Percentiles rank a stretch among this genome's conserved stretches.
Conservation (phyloP, 2,329 filamentous ascomycete species). For the Fusarium verticillioides region DNA sequence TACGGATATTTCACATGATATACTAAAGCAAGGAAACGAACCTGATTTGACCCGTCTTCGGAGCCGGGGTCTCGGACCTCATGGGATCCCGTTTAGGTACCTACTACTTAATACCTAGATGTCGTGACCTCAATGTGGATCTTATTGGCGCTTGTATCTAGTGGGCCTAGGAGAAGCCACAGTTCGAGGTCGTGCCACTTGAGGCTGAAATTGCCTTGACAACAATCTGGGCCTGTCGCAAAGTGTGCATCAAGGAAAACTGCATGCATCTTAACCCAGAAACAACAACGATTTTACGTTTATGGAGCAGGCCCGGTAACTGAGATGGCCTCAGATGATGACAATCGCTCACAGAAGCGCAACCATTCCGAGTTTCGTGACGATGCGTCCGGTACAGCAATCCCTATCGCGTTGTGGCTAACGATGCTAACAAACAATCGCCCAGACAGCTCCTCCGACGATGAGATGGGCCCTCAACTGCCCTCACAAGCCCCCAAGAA, state of each 20-base stretch:
- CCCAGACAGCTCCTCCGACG: slow-evolving; percentile 78
- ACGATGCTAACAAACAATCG: slow-evolving; percentile 14
- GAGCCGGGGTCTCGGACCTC: slow-evolving; percentile 32
- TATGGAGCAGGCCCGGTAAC: not conserved
- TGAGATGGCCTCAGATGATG: slow-evolving; percentile 47
- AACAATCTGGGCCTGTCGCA: slow-evolving; percentile 25
- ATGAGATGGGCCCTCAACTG: slow-evolving; percentile 93
- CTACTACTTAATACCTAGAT: not conserved
- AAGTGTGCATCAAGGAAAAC: slow-evolving; percentile 16
- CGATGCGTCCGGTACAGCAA: slow-evolving; percentile 54
- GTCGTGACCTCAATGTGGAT: slow-evolving; percentile 40
- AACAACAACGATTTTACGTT: not conserved
- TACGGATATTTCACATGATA: slow-evolving; percentile 3
- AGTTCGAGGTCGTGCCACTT: slow-evolving; percentile 35
- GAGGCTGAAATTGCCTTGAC: slow-evolving; percentile 37
- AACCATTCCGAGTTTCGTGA: slow-evolving; percentile 66
- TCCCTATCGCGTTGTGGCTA: not conserved
- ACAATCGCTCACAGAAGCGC: slow-evolving; percentile 56
- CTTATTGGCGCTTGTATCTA: not conserved
- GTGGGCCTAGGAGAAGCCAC: slow-evolving; percentile 31
- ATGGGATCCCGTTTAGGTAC: slow-evolving; percentile 21
- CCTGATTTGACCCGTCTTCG: not conserved
- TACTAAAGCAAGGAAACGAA: slow-evolving; percentile 12
- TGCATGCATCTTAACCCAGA: not conserved
- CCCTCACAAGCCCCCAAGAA: slow-evolving; percentile 87